Percentiles rank a stretch among this genome's conserved stretches.
phyloP scores from a whole-genome alignment of 169 alveolate genomes.

The Plasmodium sp. region DNA sequence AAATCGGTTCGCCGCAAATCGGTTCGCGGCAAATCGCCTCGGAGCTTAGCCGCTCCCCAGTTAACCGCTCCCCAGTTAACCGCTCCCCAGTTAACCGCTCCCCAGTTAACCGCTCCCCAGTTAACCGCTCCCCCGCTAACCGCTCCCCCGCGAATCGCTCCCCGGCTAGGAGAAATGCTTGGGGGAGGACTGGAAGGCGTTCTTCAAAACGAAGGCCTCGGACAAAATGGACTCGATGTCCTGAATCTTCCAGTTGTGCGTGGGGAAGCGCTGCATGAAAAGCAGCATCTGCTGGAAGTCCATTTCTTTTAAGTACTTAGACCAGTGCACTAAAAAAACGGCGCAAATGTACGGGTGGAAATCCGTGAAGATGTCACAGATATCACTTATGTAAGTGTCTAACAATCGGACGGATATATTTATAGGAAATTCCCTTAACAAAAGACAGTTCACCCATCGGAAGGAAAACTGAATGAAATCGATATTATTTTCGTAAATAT shows the following conservation, averaged over 20 bases:
- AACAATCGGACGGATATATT: constrained; percentile 89
- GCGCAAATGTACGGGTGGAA: constrained; percentile 93
- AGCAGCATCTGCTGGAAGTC: constrained; percentile 91
- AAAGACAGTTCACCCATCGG: constrained; percentile 93
- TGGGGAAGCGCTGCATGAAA: constrained; percentile 92
- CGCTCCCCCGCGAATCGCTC: no score
- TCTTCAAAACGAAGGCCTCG: constrained; percentile 85
- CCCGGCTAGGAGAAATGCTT: constrained; percentile 47
- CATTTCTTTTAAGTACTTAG: constrained; percentile 87
- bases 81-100: background rate
- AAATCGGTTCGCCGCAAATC: no score
- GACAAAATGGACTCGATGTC: constrained; percentile 93
- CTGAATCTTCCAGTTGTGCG: constrained; percentile 89
- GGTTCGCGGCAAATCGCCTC: background rate
- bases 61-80: no score
- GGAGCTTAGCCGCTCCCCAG: background rate
- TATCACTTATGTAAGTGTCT: constrained; percentile 94
- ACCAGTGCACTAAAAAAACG: constrained; percentile 90
- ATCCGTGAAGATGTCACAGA: constrained; percentile 85
- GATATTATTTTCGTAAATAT: constrained; percentile 86
- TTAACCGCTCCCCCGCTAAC: background rate
- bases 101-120: background rate
- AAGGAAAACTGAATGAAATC: constrained; percentile 92
- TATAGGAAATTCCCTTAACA: constrained; percentile 84
- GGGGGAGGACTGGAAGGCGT: constrained; percentile 71